Evolutionary conservation across 306 rosid genomes (phyloP), one percentile per base, ranked within the genome.

Genomic region (Quillaja saponaria): DNA sequence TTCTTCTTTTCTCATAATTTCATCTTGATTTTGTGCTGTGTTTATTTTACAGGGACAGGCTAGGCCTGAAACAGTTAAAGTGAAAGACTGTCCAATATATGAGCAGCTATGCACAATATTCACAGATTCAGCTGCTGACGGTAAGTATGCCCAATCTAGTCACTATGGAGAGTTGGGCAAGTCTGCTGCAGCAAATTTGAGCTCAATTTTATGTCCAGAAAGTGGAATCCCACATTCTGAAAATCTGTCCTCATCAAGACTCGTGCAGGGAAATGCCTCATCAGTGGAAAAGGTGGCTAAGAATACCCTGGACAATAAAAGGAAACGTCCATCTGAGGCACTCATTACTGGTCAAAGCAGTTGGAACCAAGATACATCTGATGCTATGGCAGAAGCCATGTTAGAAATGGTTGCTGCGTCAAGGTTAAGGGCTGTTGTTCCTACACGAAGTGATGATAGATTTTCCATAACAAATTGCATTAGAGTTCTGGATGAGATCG

Each of bases 61-160:
- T 56, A 82, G 78, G 78, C 66, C 82, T 50, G 97, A 81, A 61
- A 58, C 74, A 14, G 38, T 71, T 58, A 90, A 79, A 72, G 89
- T 69, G 50, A 85, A 81, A 76, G 96, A 83, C 53, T 85, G 89
- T 58, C 90, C 94, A 34, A 85, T 90, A 79, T 85, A 90, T 54
- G 94, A 87, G 79, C 97, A 85, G 67, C 83, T 90, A 40, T 78
- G 94, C 72, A 51, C 83, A 42, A 87, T 90, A 47, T 87, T 90
- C 81, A 78, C 76, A 3, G 94, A 90, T 61, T 64, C 96, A 16
- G 83, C 81, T 1, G 90, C 87, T 0, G 90, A 84, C 68, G 88
- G 92, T 67, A 83, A 81, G 68, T 87, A 87, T 40, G 97, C 90
- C 15, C 90, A 85, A 66, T 87, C 95, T 70, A 90, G 97, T 73